Conservation (phyloP, 805 yeast species). For the Maudiozyma turicensis region DNA sequence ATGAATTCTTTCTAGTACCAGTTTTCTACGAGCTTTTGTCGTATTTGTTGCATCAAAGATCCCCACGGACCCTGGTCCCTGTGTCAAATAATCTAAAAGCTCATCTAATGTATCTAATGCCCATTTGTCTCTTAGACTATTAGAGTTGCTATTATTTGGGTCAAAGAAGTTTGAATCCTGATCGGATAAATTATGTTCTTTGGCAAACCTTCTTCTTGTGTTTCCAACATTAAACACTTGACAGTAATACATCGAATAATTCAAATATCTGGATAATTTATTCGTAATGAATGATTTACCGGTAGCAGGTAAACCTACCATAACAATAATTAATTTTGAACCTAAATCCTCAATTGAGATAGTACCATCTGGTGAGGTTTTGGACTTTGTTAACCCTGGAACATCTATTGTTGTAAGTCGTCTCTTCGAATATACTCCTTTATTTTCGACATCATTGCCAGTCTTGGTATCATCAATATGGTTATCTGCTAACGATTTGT, state of each 20-base stretch:
- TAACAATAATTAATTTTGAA: conserved; percentile 79
- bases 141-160: conserved; percentile 62
- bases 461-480: not conserved
- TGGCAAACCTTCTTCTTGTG: conserved; percentile 69
- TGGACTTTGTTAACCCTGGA: conserved; percentile 82
- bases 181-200: conserved; percentile 21
- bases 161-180: conserved; percentile 82
- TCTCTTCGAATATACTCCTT: conserved; percentile 29
- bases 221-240: conserved; percentile 92
- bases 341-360: conserved; percentile 61
- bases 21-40: conserved; percentile 52
- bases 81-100: conserved; percentile 66
- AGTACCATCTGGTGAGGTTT: conserved; percentile 66
- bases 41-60: conserved; percentile 82
- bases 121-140: conserved; percentile 78
- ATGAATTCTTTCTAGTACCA: conserved; percentile 48
- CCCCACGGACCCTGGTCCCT: conserved; percentile 84
- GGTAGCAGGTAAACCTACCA: conserved; percentile 94
- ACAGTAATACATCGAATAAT: conserved; percentile 89
- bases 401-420: conserved; percentile 81
- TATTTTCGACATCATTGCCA: not conserved
- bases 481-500: not conserved
- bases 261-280: conserved; percentile 78
- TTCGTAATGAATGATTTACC: conserved; percentile 93
- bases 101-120: conserved; percentile 89